Evolutionary conservation across 352 stramenopile genomes (phyloP).

Genomic region (Aphanomyces stellatus): DNA sequence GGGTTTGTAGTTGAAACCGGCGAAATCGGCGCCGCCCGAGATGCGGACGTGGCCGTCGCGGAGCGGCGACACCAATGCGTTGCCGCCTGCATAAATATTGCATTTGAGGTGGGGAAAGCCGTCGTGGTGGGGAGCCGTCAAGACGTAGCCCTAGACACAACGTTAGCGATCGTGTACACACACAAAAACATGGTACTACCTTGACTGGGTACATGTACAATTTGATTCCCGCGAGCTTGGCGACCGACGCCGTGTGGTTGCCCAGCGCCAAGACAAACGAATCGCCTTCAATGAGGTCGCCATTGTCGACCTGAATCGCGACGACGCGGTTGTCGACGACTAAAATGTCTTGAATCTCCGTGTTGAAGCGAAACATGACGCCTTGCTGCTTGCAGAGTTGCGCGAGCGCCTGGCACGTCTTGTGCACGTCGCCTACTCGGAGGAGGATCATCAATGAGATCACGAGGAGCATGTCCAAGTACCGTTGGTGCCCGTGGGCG

Average conservation of each 20-base stretch:
- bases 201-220: constrained; percentile 80
- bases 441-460: background rate
- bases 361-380: constrained; percentile 85
- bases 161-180: no score
- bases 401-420: constrained; percentile 80
- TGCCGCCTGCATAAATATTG: constrained; percentile 76
- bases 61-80: constrained; percentile 66
- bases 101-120: constrained; percentile 53
- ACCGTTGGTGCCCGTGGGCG: constrained; percentile 72
- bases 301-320: constrained; percentile 63
- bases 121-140: constrained; percentile 66
- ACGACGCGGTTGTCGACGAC: constrained; percentile 69
- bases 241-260: constrained; percentile 62
- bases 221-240: constrained; percentile 56
- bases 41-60: constrained; percentile 55
- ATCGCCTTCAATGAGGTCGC: constrained; percentile 80
- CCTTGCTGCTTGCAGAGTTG: constrained; percentile 66
- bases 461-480: background rate
- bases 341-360: constrained; percentile 69
- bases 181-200: background rate
- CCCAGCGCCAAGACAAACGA: constrained; percentile 78
- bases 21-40: constrained; percentile 73
- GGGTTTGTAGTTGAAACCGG: constrained; percentile 48
- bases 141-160: constrained; percentile 47
- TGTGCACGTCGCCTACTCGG: constrained; percentile 54